Base-by-base conservation (phyloP, 306 rosid genomes). In the Parietaria judaica region DNA sequence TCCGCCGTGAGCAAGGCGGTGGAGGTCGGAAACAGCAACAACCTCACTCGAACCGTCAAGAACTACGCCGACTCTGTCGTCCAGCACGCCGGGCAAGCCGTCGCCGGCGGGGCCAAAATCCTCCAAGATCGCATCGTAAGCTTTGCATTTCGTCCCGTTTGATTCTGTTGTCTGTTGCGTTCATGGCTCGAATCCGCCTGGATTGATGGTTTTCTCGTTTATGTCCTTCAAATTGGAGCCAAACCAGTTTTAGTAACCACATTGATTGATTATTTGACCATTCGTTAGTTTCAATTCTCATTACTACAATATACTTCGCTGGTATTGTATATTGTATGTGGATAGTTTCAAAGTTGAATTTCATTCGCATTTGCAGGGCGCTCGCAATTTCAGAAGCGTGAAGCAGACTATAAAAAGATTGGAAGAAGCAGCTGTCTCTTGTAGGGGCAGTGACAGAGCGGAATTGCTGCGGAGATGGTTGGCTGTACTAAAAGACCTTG, bases 1-100 rank as follows among this genome's bases (percentile, higher is more conserved):
- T 86, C 95, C 68, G 99, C 99, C 14, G 81, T 94, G 71, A 94
- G 55, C 84, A 94, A 88, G 71, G 99, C 97, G 3, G 99, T 86
- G 63, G 97, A 88, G 88, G 97, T 62, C 4, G 94, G 99, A 41
- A 88, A 94, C 75, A 94, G 78, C 50, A 86, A 81, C 79, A 89
- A 94, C 72, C 95, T 94, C 83, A 86, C 97, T 58, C 95, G 95
- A 60, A 81, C 88, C 74, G 96, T 94, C 74, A 94, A 73, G 66
- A 94, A 88, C 83, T 94, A 94, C 54, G 97, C 99, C 59, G 99
- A 94, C 66, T 59, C 97, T 62, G 97, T 94, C 63, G 99, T 94
- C 41, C 99, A 94, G 15, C 99, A 94, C 3, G 99, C 99, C 60
- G 97, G 99, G 11, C 99, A 94, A 50, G 99, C 95, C 60, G 97